Evolutionary conservation across 2,329 filamentous ascomycete species (phyloP).

Genomic region (Sporothrix phasma): DNA sequence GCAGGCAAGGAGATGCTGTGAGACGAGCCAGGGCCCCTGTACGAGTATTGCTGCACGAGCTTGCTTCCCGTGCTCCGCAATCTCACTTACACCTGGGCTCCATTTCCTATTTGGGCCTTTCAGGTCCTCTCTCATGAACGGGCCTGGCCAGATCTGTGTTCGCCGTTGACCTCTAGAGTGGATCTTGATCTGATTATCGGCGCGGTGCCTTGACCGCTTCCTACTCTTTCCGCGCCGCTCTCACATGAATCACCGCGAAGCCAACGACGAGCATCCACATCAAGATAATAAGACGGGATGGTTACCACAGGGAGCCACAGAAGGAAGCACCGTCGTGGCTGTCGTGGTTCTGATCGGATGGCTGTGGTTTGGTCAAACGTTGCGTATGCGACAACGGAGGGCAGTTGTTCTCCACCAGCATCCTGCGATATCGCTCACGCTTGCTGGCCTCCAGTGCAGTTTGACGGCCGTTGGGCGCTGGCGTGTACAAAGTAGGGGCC

Average conservation of each 20-base stretch:
- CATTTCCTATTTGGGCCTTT: constrained; percentile 1
- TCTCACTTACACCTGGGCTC: constrained; percentile 1
- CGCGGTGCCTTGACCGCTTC: background rate
- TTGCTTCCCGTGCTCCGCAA: background rate
- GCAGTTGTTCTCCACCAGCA: constrained; percentile 8
- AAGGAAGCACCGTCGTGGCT: background rate
- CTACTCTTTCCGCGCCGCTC: constrained; percentile 4
- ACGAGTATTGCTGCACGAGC: background rate
- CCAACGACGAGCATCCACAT: background rate
- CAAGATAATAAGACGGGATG: constrained; percentile 1
- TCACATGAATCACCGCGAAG: background rate
- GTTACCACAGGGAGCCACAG: background rate
- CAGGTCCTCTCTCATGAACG: background rate
- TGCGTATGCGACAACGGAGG: constrained; percentile 15
- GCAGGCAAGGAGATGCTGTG: background rate
- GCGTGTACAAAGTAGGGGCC: background rate
- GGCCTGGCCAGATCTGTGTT: background rate
- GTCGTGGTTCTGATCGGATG: background rate
- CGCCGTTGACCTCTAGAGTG: background rate
- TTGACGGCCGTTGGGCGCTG: background rate
- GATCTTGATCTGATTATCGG: constrained; percentile 4
- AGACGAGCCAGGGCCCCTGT: too few relatives aligned
- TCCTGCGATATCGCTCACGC: constrained; percentile 15
- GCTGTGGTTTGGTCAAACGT: background rate
- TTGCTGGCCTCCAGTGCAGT: background rate